Evolutionary conservation across 441 rosid species (phyloP).

Genomic region (Croton laevigatus): DNA sequence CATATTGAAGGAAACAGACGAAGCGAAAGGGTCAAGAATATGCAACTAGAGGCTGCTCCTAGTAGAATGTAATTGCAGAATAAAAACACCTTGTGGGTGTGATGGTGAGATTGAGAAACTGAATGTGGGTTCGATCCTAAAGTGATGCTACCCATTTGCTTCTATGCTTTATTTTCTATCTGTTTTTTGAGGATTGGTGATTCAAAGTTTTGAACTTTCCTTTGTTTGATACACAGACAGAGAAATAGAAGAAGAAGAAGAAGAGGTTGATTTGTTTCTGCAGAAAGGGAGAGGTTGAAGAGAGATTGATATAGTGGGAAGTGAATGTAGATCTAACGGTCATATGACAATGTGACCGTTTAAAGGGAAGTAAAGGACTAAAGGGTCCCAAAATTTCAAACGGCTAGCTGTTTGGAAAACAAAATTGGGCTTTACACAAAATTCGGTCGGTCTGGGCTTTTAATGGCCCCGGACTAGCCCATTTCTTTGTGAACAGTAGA

Average conservation of each 20-base stretch:
- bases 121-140: slow-evolving; percentile 10
- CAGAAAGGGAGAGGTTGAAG: not conserved
- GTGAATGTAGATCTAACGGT: not conserved
- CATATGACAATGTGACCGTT: slow-evolving; percentile 1
- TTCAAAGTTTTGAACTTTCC: not conserved
- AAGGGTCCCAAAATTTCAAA: not conserved
- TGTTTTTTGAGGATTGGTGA: not conserved
- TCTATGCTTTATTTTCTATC: no score
- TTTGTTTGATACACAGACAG: not conserved
- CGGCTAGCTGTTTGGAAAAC: not conserved
- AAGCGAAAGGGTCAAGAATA: slow-evolving; percentile 83
- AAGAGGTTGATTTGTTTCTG: not conserved
- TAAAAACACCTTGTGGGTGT: slow-evolving; percentile 66
- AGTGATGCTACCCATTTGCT: slow-evolving; percentile 19
- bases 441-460: not conserved
- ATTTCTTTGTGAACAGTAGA: not conserved
- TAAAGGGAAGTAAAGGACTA: not conserved
- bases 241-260: no score
- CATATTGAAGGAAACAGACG: slow-evolving; percentile 75
- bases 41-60: slow-evolving; percentile 86
- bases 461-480: not conserved
- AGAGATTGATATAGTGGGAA: not conserved
- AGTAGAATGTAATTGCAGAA: slow-evolving; percentile 82
- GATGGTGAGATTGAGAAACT: slow-evolving; percentile 34
- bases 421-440: not conserved